These are phyloP conservation scores for Aschersonia sp. DNA, from an alignment of 2,329 filamentous ascomycete genomes.

Conservation along the genomic window DNA sequence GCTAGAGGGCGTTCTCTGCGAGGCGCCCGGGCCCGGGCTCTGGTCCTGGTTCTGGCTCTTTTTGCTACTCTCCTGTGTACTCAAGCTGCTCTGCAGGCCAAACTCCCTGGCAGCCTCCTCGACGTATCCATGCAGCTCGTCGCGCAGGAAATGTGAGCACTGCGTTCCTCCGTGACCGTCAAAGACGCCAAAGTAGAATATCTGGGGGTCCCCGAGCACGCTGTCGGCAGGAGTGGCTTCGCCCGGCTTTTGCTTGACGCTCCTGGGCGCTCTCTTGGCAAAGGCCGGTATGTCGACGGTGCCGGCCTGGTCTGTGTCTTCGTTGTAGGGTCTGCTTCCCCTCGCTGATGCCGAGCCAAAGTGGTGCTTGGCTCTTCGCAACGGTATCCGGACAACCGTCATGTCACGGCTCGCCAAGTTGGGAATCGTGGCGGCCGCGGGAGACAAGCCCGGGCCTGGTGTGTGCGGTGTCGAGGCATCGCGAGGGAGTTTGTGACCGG, in stretches of 20 bases:
- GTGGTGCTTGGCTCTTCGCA: constrained; percentile 90
- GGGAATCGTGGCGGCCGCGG: constrained; percentile 42
- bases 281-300: constrained; percentile 90
- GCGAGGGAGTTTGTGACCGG: constrained; percentile 75
- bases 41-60: constrained; percentile 9
- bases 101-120: constrained; percentile 69
- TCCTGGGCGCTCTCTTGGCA: constrained; percentile 65
- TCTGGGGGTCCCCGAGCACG: constrained; percentile 76
- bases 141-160: constrained; percentile 74
- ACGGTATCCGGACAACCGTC: constrained; percentile 86
- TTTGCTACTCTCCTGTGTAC: constrained; percentile 22
- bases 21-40: constrained; percentile 5
- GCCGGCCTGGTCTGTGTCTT: constrained; percentile 87
- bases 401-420: constrained; percentile 56
- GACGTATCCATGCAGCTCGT: constrained; percentile 77
- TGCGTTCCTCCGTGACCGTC: constrained; percentile 88
- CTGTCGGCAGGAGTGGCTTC: constrained; percentile 59
- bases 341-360: constrained; percentile 70
- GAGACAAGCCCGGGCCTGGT: constrained; percentile 34
- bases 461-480: constrained; percentile 71
- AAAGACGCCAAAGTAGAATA: constrained; percentile 96
- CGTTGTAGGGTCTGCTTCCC: constrained; percentile 77
- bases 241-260: constrained; percentile 33
- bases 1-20: neutral
- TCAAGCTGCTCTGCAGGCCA: constrained; percentile 62